phyloP scores from a whole-genome alignment of 805 yeast species.

The Ogataea degrootiae region DNA sequence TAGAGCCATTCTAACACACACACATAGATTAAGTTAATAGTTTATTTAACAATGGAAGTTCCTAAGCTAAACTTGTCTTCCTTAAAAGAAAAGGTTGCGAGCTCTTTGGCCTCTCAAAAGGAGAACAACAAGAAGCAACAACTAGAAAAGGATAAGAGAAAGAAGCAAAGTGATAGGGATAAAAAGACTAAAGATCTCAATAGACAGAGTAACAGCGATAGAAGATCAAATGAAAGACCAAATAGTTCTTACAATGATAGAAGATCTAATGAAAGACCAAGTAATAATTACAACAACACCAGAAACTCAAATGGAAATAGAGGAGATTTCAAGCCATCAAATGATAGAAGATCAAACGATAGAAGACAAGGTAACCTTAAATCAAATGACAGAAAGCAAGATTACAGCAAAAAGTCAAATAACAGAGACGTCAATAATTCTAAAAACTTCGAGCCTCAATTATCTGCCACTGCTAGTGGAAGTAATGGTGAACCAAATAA shows the following conservation, averaged over 20 bases:
- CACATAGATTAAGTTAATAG: too few species aligned
- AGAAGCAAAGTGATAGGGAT: constrained; percentile 19
- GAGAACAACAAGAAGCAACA: constrained; percentile 11
- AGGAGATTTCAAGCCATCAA: constrained; percentile 5
- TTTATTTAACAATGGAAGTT: constrained; percentile 36
- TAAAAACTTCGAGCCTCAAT: neutral
- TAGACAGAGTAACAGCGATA: constrained; percentile 9
- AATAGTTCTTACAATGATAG: constrained; percentile 8
- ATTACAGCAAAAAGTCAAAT: constrained; percentile 4
- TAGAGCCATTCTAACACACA: too few species aligned
- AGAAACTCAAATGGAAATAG: constrained; percentile 1
- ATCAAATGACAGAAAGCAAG: constrained; percentile 5
- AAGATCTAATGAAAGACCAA: constrained; percentile 9
- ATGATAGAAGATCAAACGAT: constrained; percentile 8
- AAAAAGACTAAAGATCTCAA: constrained; percentile 14
- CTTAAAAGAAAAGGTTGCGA: constrained; percentile 59
- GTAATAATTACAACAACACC: constrained; percentile 7
- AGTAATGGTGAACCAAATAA: neutral
- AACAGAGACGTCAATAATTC: constrained; percentile 5
- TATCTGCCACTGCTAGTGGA: neutral
- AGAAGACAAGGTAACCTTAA: constrained; percentile 1
- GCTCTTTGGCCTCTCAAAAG: constrained; percentile 37
- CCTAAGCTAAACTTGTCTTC: constrained; percentile 47
- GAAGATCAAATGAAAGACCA: constrained; percentile 9
- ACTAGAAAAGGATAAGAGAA: constrained; percentile 19